phyloP scores from a whole-genome alignment of 371 early-diverging fungal genomes.

The Lichtheimia ornata region DNA sequence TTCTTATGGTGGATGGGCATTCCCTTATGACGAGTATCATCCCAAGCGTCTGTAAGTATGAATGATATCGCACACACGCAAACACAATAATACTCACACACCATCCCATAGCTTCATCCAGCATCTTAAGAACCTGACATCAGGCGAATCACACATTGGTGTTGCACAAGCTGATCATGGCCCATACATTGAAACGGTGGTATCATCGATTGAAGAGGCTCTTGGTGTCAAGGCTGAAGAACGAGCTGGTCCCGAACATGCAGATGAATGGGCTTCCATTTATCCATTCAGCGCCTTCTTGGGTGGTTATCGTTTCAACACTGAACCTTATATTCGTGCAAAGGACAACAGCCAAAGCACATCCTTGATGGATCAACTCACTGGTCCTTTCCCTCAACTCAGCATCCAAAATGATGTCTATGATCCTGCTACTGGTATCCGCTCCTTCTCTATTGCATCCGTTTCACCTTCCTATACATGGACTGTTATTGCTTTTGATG shows the following conservation, averaged over 20 bases:
- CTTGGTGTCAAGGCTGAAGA: slow-evolving; percentile 37
- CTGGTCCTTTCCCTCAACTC: slow-evolving; percentile 44
- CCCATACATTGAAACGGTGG: slow-evolving; percentile 51
- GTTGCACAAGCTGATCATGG: slow-evolving; percentile 69
- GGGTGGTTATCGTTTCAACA: slow-evolving; percentile 62
- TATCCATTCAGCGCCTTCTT: slow-evolving; percentile 74
- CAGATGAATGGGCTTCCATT: slow-evolving; percentile 64
- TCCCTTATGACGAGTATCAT: slow-evolving; percentile 67
- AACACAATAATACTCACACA: not conserved
- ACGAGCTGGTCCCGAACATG: slow-evolving; percentile 34
- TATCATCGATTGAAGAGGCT: slow-evolving; percentile 42
- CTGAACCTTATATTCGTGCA: slow-evolving; percentile 49
- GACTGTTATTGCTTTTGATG: slow-evolving; percentile 69
- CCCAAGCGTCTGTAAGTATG: slow-evolving; percentile 56
- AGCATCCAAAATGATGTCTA: slow-evolving; percentile 50
- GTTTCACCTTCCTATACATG: slow-evolving; percentile 65
- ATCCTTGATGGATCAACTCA: slow-evolving; percentile 23
- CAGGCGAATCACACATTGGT: slow-evolving; percentile 58
- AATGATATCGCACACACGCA: not conserved
- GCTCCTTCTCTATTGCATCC: slow-evolving; percentile 55
- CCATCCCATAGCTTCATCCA: slow-evolving; percentile 51
- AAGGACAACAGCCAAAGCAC: not conserved
- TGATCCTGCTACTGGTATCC: slow-evolving; percentile 50
- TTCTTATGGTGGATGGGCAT: slow-evolving; percentile 35
- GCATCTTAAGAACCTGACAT: slow-evolving; percentile 66